phyloP scores from a whole-genome alignment of 345 rosid genomes.

The Acer saccharum region DNA sequence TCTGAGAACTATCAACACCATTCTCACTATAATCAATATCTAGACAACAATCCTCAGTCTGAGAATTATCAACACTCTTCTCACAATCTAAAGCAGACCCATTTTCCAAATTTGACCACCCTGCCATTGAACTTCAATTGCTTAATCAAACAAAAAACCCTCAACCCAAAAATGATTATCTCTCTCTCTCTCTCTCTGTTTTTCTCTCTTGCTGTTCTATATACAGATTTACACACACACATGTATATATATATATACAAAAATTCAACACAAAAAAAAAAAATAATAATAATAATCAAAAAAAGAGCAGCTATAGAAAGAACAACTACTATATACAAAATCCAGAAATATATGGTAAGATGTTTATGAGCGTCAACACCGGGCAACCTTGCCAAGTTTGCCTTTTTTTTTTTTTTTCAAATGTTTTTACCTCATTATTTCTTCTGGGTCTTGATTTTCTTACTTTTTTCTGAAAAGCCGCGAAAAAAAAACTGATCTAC shows the following conservation, averaged over 20 bases:
- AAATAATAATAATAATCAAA: too few relatives aligned
- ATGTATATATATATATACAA: background rate
- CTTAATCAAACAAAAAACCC: background rate
- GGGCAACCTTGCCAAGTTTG: background rate
- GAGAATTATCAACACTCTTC: conserved; percentile 12
- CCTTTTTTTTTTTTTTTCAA: background rate
- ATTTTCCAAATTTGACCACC: conserved; percentile 47
- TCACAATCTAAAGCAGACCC: conserved; percentile 39
- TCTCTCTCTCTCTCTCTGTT: background rate
- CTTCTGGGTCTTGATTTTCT: conserved; percentile 2
- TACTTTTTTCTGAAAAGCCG: conserved; percentile 22
- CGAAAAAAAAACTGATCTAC: conserved; percentile 23
- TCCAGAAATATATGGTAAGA: background rate
- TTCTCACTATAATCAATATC: conserved; percentile 19
- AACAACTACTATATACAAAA: background rate
- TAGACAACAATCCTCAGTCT: conserved; percentile 19
- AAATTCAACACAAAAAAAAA: background rate
- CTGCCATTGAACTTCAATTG: conserved; percentile 48
- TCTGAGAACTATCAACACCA: conserved; percentile 20
- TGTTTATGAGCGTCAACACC: background rate
- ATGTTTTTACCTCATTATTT: conserved; percentile 11
- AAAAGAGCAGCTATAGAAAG: background rate
- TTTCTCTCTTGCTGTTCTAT: background rate
- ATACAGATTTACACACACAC: background rate
- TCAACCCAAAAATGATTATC: background rate